Conservation (phyloP, 306 rosid species). For the Gillenia trifoliata region DNA sequence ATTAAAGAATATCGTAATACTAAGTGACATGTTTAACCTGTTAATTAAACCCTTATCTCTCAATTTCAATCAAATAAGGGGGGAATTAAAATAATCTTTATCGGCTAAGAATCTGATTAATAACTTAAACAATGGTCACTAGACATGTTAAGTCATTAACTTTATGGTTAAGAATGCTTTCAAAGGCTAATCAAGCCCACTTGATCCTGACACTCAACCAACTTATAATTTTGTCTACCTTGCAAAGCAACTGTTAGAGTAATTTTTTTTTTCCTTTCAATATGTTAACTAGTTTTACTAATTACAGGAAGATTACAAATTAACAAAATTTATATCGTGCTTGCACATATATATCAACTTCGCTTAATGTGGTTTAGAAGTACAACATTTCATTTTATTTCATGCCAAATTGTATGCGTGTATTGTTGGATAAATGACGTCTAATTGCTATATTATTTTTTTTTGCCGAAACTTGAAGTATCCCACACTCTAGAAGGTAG, state of each 20-base stretch:
- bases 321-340: background rate
- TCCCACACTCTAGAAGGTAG: no score
- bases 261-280: background rate
- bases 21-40: background rate
- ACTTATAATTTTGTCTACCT: conserved; percentile 7
- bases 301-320: background rate
- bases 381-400: background rate
- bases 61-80: background rate
- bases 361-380: background rate
- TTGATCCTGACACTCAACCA: conserved; percentile 20
- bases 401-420: background rate
- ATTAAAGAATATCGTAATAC: no score
- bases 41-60: background rate
- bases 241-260: background rate
- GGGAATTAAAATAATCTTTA: background rate
- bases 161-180: background rate
- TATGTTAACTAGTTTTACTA: background rate
- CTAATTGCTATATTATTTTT: background rate
- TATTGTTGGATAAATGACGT: background rate
- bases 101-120: no score
- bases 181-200: conserved; percentile 2
- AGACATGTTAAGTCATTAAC: background rate
- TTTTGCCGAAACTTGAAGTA: no score
- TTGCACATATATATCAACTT: background rate
- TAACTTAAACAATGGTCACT: no score